Percentiles rank a stretch among this genome's conserved stretches.
Conservation (phyloP, 129 eudicot species). For the Chrysanthemum makinoi region DNA sequence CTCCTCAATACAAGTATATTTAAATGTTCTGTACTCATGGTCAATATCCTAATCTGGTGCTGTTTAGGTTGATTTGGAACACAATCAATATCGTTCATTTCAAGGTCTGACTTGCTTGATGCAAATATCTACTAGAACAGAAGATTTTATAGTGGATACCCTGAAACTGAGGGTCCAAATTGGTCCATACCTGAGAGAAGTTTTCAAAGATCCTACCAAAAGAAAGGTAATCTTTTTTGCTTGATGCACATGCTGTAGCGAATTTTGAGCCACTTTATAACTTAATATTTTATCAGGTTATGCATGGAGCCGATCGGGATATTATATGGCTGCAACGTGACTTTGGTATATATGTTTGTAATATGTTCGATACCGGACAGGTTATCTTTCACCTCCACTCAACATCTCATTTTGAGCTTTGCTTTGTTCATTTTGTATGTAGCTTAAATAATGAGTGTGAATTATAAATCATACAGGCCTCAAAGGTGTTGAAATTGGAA, state of each 20-base stretch:
- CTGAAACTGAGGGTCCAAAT: slow-evolving; percentile 77
- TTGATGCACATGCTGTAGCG: slow-evolving; percentile 3
- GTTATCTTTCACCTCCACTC: slow-evolving; percentile 30
- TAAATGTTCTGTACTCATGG: neutral
- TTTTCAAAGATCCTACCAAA: slow-evolving; percentile 84
- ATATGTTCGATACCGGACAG: slow-evolving; percentile 93
- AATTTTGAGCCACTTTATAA: slow-evolving; percentile 9
- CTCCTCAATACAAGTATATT: neutral
- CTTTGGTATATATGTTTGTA: slow-evolving; percentile 79
- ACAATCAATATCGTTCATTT: slow-evolving; percentile 87
- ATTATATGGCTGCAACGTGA: slow-evolving; percentile 88
- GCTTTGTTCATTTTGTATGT: neutral
- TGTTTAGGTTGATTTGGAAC: slow-evolving; percentile 95
- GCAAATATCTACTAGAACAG: slow-evolving; percentile 95
- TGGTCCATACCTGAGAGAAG: slow-evolving; percentile 82
- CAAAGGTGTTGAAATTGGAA: slow-evolving; percentile 83
- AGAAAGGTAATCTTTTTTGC: slow-evolving; percentile 52
- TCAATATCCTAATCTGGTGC: neutral
- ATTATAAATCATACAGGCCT: slow-evolving; percentile 53
- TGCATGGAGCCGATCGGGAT: slow-evolving; percentile 98
- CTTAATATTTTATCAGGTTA: slow-evolving; percentile 44
- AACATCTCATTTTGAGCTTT: neutral
- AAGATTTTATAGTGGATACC: slow-evolving; percentile 92
- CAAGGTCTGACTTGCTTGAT: slow-evolving; percentile 99
- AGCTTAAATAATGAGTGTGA: slow-evolving; percentile 7